Evolutionary conservation across 768 basidiomycete species (phyloP).

Genomic region (Lactarius deliciosus): DNA sequence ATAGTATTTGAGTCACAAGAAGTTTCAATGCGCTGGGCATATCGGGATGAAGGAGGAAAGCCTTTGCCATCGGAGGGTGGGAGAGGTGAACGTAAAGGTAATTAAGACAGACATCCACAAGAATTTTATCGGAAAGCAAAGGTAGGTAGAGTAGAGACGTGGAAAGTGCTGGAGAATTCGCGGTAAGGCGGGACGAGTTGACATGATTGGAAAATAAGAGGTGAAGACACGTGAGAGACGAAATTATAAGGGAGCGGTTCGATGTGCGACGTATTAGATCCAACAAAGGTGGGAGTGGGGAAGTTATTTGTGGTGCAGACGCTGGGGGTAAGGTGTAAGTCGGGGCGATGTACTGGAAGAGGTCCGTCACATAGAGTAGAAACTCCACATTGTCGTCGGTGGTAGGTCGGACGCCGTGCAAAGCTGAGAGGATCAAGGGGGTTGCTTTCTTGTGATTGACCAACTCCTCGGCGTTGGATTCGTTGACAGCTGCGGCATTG

Average conservation of each 20-base stretch:
- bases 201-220: slow-evolving; percentile 59
- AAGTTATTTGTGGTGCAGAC: slow-evolving; percentile 36
- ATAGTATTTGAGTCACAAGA: slow-evolving; percentile 62
- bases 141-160: slow-evolving; percentile 73
- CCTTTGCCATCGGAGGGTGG: slow-evolving; percentile 70
- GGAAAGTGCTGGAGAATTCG: slow-evolving; percentile 58
- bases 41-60: slow-evolving; percentile 67
- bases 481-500: slow-evolving; percentile 74
- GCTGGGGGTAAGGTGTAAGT: slow-evolving; percentile 43
- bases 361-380: slow-evolving; percentile 66
- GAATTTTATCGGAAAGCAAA: slow-evolving; percentile 62
- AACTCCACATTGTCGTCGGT: slow-evolving; percentile 73
- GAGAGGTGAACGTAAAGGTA: slow-evolving; percentile 76
- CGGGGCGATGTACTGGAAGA: slow-evolving; percentile 62
- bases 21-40: slow-evolving; percentile 71
- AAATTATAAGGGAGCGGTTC: slow-evolving; percentile 76
- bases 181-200: slow-evolving; percentile 53
- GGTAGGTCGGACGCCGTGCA: slow-evolving; percentile 59
- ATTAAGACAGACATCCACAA: slow-evolving; percentile 71
- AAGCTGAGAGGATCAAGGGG: slow-evolving; percentile 61
- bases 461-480: slow-evolving; percentile 64
- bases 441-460: slow-evolving; percentile 58
- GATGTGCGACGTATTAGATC: slow-evolving; percentile 54
- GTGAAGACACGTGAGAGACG: slow-evolving; percentile 59
- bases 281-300: slow-evolving; percentile 58